Conservation (phyloP, 1,139 yeast species). For the Blastobotrys malaysiensis region DNA sequence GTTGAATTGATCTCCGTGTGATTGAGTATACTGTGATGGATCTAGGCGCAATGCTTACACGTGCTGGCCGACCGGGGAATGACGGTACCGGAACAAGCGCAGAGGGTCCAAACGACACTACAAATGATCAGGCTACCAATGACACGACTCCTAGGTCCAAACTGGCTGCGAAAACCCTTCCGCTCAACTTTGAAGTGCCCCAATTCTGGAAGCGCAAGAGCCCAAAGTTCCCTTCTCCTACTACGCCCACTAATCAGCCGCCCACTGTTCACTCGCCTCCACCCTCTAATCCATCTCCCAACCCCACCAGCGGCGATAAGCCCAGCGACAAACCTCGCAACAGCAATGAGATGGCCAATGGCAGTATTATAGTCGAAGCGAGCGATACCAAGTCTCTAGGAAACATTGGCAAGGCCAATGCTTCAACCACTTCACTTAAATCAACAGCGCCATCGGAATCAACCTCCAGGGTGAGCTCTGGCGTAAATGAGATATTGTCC, state of each 20-base stretch:
- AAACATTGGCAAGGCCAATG: slow-evolving; percentile 1
- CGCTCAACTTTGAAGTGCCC: neutral
- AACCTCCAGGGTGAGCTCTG: slow-evolving; percentile 5
- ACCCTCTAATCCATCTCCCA: neutral
- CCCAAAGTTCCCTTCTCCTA: neutral
- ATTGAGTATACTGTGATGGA: no score
- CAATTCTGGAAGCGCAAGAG: neutral
- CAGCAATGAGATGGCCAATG: no score
- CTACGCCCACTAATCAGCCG: neutral
- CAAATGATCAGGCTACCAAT: neutral
- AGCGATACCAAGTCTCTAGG: neutral
- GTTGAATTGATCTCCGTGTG: neutral
- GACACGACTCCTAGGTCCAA: neutral
- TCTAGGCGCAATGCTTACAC: neutral
- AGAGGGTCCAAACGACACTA: neutral
- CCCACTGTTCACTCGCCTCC: neutral
- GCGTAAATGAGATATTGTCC: slow-evolving; percentile 11
- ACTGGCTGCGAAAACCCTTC: neutral
- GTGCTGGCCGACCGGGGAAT: neutral
- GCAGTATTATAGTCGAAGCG: no score
- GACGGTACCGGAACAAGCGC: no score
- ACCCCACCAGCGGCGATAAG: neutral
- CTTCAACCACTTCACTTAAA: slow-evolving; percentile 5
- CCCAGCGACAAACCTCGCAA: no score
- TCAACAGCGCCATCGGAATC: slow-evolving; percentile 2